phyloP scores from a whole-genome alignment of 768 basidiomycete species.

The Lentinula detonsa region DNA sequence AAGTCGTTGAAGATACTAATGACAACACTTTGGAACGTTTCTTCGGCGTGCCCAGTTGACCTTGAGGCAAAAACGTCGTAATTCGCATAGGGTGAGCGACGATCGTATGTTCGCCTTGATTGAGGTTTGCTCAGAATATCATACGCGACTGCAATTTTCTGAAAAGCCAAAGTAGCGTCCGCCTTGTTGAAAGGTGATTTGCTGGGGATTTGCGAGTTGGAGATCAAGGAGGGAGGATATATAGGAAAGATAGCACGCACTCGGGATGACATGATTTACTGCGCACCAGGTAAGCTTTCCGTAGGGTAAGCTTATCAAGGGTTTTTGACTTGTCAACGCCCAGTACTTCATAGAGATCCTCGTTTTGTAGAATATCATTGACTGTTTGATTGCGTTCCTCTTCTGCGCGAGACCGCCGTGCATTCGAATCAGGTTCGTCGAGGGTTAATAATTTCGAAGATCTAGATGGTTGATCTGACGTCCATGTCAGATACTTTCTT shows the following conservation, averaged over 20 bases:
- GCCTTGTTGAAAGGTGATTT: conserved; percentile 71
- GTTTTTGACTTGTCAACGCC: conserved; percentile 46
- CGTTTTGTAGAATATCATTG: conserved; percentile 47
- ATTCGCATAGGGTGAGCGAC: conserved; percentile 34
- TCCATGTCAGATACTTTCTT: conserved; percentile 45
- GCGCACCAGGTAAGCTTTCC: conserved; percentile 71
- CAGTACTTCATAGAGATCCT: conserved; percentile 70
- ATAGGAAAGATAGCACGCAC: conserved; percentile 37
- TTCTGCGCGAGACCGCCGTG: conserved; percentile 6
- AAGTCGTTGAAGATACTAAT: conserved; percentile 76
- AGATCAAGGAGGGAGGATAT: neutral
- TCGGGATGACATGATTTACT: conserved; percentile 83
- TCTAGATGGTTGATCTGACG: conserved; percentile 27
- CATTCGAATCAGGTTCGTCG: conserved; percentile 2
- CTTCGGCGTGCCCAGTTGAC: conserved; percentile 58
- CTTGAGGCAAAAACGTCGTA: conserved; percentile 53
- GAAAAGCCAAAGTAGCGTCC: conserved; percentile 78
- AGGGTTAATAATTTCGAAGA: conserved; percentile 17
- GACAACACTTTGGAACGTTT: conserved; percentile 73
- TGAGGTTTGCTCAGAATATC: conserved; percentile 72
- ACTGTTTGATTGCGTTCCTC: conserved; percentile 29
- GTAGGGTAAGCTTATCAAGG: conserved; percentile 56
- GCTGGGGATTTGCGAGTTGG: conserved; percentile 31
- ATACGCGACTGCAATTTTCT: conserved; percentile 82
- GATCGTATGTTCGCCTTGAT: conserved; percentile 65